A percentile compares a stretch with the other conserved stretches of the same genome.
Evolutionary conservation across 257 asterid species (phyloP).

Genomic region (Solanum piurae): DNA sequence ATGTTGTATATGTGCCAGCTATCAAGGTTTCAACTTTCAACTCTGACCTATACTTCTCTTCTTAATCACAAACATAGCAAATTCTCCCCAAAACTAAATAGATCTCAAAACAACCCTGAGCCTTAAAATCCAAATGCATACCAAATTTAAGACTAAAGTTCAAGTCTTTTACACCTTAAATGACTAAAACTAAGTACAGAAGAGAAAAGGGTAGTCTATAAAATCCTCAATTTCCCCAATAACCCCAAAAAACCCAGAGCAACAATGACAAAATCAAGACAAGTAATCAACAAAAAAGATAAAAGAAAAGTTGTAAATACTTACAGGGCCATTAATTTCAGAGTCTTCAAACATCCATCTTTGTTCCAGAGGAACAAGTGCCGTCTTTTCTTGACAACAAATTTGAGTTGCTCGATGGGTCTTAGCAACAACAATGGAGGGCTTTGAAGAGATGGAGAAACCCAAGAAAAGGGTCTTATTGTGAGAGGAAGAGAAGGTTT

Average conservation of each 20-base stretch:
- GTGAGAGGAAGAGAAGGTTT: constrained; percentile 17
- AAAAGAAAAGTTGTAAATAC: background rate
- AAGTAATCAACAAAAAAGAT: background rate
- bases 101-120: background rate
- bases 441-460: constrained; percentile 21
- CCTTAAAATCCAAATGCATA: background rate
- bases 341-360: constrained; percentile 81
- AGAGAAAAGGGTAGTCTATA: background rate
- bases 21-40: background rate
- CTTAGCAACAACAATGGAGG: background rate
- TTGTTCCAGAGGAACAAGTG: constrained; percentile 48
- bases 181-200: background rate
- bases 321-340: constrained; percentile 58
- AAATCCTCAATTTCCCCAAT: background rate
- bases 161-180: background rate
- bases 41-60: background rate
- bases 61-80: background rate
- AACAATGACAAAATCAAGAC: background rate
- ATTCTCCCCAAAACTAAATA: background rate
- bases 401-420: constrained; percentile 18
- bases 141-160: background rate
- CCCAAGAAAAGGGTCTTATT: constrained; percentile 59
- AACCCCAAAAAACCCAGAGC: background rate
- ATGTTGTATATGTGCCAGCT: background rate
- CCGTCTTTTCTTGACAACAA: constrained; percentile 45